Evolutionary conservation across 2,329 filamentous ascomycete species (phyloP).

Genomic region (Cladophialophora yegresii): DNA sequence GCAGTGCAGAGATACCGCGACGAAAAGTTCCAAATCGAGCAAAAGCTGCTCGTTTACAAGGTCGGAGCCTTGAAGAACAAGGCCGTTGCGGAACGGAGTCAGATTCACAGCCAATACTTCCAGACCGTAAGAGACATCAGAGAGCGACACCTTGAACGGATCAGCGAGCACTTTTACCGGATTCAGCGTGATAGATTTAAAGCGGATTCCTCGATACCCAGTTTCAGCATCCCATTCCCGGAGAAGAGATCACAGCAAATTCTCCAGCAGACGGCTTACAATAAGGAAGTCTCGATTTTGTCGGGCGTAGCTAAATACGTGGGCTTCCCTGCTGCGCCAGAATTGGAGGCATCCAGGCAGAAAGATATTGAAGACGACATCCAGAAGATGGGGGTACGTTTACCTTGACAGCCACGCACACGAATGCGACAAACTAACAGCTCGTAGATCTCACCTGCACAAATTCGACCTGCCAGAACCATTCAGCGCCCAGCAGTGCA

Average conservation of each 20-base stretch:
- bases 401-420: not conserved
- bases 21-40: slow-evolving; percentile 75
- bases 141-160: slow-evolving; percentile 74
- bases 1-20: slow-evolving; percentile 80
- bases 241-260: slow-evolving; percentile 75
- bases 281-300: slow-evolving; percentile 88
- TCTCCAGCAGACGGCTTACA: slow-evolving; percentile 85
- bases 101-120: slow-evolving; percentile 87
- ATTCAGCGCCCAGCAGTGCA: slow-evolving; percentile 37
- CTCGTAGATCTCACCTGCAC: slow-evolving; percentile 26
- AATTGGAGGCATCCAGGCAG: slow-evolving; percentile 70
- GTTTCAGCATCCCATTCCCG: slow-evolving; percentile 80
- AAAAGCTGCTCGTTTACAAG: slow-evolving; percentile 72
- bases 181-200: slow-evolving; percentile 86
- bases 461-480: slow-evolving; percentile 25
- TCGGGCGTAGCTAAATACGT: slow-evolving; percentile 91
- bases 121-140: slow-evolving; percentile 81
- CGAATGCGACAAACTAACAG: slow-evolving; percentile 13
- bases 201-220: slow-evolving; percentile 73
- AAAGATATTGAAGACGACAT: slow-evolving; percentile 83
- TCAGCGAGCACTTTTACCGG: slow-evolving; percentile 89
- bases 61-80: slow-evolving; percentile 71
- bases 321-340: slow-evolving; percentile 92
- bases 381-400: slow-evolving; percentile 80
- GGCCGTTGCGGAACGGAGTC: slow-evolving; percentile 77